phyloP scores from a whole-genome alignment of 257 asterid species.

The Nyctanthes arbortristis region DNA sequence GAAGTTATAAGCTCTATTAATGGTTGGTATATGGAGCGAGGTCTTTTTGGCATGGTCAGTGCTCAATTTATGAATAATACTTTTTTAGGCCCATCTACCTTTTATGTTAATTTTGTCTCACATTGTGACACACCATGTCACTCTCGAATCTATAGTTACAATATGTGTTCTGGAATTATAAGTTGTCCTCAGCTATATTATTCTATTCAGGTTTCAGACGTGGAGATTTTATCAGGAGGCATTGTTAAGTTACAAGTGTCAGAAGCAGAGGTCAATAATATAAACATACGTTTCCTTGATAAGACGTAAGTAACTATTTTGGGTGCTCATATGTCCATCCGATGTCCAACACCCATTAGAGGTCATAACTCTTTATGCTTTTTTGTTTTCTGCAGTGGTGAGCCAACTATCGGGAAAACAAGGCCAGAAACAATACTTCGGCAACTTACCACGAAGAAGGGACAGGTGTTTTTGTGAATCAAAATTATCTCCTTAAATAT shows the following conservation, averaged over 20 bases:
- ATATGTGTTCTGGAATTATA: conserved; percentile 9
- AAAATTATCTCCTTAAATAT: conserved; percentile 13
- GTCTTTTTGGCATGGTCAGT: conserved; percentile 96
- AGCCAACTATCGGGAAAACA: conserved; percentile 88
- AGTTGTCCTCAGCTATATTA: conserved; percentile 6
- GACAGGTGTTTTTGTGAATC: conserved; percentile 59
- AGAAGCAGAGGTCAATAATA: conserved; percentile 94
- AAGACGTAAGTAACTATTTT: conserved; percentile 64
- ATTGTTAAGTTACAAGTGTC: conserved; percentile 82
- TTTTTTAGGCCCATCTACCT: neutral
- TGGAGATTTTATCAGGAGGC: conserved; percentile 96
- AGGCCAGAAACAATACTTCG: conserved; percentile 93
- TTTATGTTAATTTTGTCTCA: neutral
- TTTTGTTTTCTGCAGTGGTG: conserved; percentile 61
- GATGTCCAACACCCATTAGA: conserved; percentile 1
- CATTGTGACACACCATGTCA: conserved; percentile 6
- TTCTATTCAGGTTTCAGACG: conserved; percentile 81
- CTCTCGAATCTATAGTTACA: neutral
- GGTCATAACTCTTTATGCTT: conserved; percentile 25
- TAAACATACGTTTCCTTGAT: conserved; percentile 86
- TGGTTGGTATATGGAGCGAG: conserved; percentile 98
- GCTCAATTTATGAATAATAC: conserved; percentile 12
- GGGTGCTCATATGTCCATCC: conserved; percentile 8
- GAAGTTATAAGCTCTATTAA: conserved; percentile 88
- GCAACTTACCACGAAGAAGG: conserved; percentile 97